Conservation (phyloP, 306 rosid species). For the Quillaja saponaria region DNA sequence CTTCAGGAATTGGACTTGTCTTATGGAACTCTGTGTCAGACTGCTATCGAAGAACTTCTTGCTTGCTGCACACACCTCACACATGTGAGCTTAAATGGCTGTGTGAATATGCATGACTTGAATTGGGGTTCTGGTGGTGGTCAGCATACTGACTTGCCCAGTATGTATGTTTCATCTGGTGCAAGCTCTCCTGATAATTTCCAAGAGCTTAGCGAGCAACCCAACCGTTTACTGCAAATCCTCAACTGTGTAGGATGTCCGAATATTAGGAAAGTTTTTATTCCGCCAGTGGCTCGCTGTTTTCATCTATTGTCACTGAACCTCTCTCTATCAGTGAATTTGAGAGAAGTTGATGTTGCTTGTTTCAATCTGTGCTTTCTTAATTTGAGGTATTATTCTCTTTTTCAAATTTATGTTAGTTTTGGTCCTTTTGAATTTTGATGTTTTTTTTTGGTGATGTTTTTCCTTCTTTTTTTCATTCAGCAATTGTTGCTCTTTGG, state of each 20-base stretch:
- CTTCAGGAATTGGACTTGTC: slow-evolving; percentile 95
- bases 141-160: slow-evolving; percentile 40
- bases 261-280: slow-evolving; percentile 84
- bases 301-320: slow-evolving; percentile 61
- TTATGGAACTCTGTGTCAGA: slow-evolving; percentile 85
- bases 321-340: slow-evolving; percentile 76
- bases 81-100: slow-evolving; percentile 96
- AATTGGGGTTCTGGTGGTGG: slow-evolving; percentile 68
- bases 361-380: slow-evolving; percentile 88
- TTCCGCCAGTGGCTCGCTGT: slow-evolving; percentile 82
- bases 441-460: slow-evolving; percentile 21
- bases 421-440: slow-evolving; percentile 17
- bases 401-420: slow-evolving; percentile 1
- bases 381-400: slow-evolving; percentile 68
- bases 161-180: slow-evolving; percentile 34
- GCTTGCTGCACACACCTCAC: slow-evolving; percentile 87
- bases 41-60: slow-evolving; percentile 96
- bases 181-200: slow-evolving; percentile 37
- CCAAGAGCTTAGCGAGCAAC: slow-evolving; percentile 51
- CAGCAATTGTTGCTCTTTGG: slow-evolving; percentile 87
- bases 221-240: slow-evolving; percentile 75
- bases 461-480: slow-evolving; percentile 19
- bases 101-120: slow-evolving; percentile 93
- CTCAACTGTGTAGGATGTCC: slow-evolving; percentile 93
- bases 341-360: slow-evolving; percentile 89